Conservation (phyloP, 2,329 filamentous ascomycete genomes). For the Penicillium rolfsii region DNA sequence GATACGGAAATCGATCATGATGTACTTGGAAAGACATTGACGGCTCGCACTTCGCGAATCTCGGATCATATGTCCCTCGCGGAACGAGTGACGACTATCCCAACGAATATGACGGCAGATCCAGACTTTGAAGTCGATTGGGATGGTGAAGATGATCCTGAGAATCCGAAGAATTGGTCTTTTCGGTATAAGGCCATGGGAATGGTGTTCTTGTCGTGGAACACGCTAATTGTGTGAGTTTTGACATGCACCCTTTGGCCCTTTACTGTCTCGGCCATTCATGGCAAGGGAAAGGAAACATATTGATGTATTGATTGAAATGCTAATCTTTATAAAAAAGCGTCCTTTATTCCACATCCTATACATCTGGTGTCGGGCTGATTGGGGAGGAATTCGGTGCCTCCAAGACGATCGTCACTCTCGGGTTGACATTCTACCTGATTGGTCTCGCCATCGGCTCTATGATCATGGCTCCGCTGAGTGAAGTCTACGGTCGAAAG, state of each 20-base stretch:
- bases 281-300: background rate
- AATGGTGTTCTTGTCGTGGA: slow-evolving; percentile 60
- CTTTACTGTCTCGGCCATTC: background rate
- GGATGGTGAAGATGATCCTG: slow-evolving; percentile 61
- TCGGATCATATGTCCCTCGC: slow-evolving; percentile 42
- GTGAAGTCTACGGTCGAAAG: slow-evolving; percentile 51
- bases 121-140: slow-evolving; percentile 75
- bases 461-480: slow-evolving; percentile 72
- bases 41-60: slow-evolving; percentile 35
- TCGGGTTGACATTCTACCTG: slow-evolving; percentile 79
- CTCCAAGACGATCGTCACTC: slow-evolving; percentile 64
- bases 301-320: background rate
- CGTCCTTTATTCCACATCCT: slow-evolving; percentile 76
- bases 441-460: slow-evolving; percentile 73
- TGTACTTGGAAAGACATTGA: slow-evolving; percentile 34
- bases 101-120: slow-evolving; percentile 52
- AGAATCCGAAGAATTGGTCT: slow-evolving; percentile 71
- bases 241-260: background rate
- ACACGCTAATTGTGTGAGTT: slow-evolving; percentile 58
- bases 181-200: slow-evolving; percentile 60
- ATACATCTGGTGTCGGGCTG: slow-evolving; percentile 71
- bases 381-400: slow-evolving; percentile 68
- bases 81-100: slow-evolving; percentile 49
- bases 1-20: slow-evolving; percentile 33
- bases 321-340: slow-evolving; percentile 25